phyloP scores from a whole-genome alignment of 768 basidiomycete genomes.

The Hygrophoropsis aurantiaca region DNA sequence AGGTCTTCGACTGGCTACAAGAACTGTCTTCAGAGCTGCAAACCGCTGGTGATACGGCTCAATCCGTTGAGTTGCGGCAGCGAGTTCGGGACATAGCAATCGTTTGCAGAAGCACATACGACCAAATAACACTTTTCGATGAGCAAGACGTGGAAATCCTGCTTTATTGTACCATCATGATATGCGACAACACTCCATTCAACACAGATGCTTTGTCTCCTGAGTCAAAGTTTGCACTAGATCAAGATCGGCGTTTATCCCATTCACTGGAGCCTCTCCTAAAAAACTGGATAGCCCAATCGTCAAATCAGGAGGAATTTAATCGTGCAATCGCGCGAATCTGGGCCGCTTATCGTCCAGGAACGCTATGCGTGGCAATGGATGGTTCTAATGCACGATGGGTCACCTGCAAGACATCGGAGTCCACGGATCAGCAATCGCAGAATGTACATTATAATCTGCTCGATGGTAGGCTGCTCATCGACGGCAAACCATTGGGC shows the following conservation, averaged over 20 bases:
- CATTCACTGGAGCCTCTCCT: slow-evolving; percentile 18
- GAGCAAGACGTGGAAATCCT: slow-evolving; percentile 22
- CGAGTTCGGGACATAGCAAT: slow-evolving; percentile 36
- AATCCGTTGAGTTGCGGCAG: slow-evolving; percentile 11
- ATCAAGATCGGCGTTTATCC: slow-evolving; percentile 32
- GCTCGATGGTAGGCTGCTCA: slow-evolving; percentile 24
- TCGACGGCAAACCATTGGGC: slow-evolving; percentile 25
- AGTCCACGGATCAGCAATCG: slow-evolving; percentile 6
- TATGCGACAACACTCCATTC: slow-evolving; percentile 25
- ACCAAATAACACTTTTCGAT: slow-evolving; percentile 18
- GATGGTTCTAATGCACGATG: slow-evolving; percentile 17
- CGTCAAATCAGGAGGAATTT: slow-evolving; percentile 9
- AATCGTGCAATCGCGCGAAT: slow-evolving; percentile 17
- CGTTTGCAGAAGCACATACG: slow-evolving; percentile 36
- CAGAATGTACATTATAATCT: slow-evolving; percentile 22
- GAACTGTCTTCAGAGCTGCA: slow-evolving; percentile 29
- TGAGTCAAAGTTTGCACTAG: slow-evolving; percentile 17
- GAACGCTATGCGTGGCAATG: slow-evolving; percentile 18
- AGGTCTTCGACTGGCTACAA: slow-evolving; percentile 36
- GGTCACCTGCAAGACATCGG: slow-evolving; percentile 18
- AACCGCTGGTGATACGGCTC: slow-evolving; percentile 2
- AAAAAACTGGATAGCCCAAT: slow-evolving; percentile 1
- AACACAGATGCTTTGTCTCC: slow-evolving; percentile 3
- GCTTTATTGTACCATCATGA: slow-evolving; percentile 21
- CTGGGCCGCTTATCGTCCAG: slow-evolving; percentile 24